phyloP scores from a whole-genome alignment of 805 yeast genomes.

The Suhomyces sp. region DNA sequence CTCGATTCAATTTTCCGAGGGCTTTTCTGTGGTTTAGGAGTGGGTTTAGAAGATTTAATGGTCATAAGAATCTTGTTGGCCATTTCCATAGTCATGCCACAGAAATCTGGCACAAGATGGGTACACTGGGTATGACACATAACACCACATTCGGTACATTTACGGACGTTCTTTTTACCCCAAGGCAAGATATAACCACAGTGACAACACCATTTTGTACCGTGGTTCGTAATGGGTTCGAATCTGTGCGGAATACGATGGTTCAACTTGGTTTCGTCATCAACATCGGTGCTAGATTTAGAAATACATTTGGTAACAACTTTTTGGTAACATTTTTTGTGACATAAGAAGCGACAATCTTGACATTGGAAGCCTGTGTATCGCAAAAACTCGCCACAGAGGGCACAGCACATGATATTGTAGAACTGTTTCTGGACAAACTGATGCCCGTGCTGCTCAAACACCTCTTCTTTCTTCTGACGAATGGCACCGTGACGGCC shows the following conservation, averaged over 20 bases:
- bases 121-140: slow-evolving; percentile 93
- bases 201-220: slow-evolving; percentile 99
- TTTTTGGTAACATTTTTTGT: slow-evolving; percentile 74
- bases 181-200: slow-evolving; percentile 96
- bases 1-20: slow-evolving; percentile 5
- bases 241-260: slow-evolving; percentile 97
- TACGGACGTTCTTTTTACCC: slow-evolving; percentile 89
- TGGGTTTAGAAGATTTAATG: slow-evolving; percentile 62
- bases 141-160: slow-evolving; percentile 90
- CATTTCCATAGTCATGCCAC: slow-evolving; percentile 98
- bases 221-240: slow-evolving; percentile 86
- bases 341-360: slow-evolving; percentile 78
- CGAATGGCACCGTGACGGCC: slow-evolving; percentile 98
- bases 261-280: slow-evolving; percentile 79
- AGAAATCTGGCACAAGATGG: slow-evolving; percentile 94
- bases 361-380: slow-evolving; percentile 86
- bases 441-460: slow-evolving; percentile 95
- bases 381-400: slow-evolving; percentile 92
- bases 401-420: slow-evolving; percentile 95
- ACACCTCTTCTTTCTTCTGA: slow-evolving; percentile 85
- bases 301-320: slow-evolving; percentile 84
- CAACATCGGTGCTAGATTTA: slow-evolving; percentile 65
- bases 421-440: slow-evolving; percentile 94
- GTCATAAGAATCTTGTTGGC: slow-evolving; percentile 86
- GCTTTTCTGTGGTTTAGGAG: slow-evolving; percentile 5